Conservation (phyloP, 371 early-diverging fungal genomes). For the Lichtheimia hyalospora region DNA sequence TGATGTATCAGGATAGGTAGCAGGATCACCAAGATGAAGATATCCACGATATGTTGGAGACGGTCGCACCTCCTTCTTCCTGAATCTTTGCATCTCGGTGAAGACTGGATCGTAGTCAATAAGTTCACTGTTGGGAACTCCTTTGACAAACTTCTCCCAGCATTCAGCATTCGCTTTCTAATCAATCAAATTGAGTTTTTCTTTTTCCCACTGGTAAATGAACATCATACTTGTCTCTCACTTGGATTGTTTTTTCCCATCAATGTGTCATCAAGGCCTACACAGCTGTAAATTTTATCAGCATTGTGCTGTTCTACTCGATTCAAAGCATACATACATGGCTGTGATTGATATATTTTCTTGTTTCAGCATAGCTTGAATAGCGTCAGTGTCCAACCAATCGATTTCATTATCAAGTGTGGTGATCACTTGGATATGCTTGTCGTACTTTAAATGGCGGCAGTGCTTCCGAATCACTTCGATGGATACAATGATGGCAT, state of each 20-base stretch:
- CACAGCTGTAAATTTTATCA: not conserved
- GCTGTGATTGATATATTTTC: slow-evolving; percentile 52
- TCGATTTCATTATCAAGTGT: slow-evolving; percentile 55
- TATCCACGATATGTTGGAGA: slow-evolving; percentile 58
- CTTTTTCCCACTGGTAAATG: not conserved
- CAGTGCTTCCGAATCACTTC: slow-evolving; percentile 58
- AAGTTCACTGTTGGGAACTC: slow-evolving; percentile 20
- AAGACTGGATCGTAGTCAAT: slow-evolving; percentile 52
- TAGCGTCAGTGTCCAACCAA: slow-evolving; percentile 42
- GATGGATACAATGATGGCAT: slow-evolving; percentile 66
- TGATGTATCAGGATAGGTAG: slow-evolving; percentile 26
- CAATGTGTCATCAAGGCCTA: slow-evolving; percentile 9
- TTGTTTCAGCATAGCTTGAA: slow-evolving; percentile 34
- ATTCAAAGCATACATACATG: slow-evolving; percentile 42
- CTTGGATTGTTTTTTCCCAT: not conserved
- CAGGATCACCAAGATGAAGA: slow-evolving; percentile 55
- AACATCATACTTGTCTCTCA: not conserved
- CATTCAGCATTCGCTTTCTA: slow-evolving; percentile 19
- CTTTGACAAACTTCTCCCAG: slow-evolving; percentile 14
- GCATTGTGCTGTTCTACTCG: not conserved
- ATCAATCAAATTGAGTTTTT: not conserved
- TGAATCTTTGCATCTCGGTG: slow-evolving; percentile 36
- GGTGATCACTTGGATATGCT: slow-evolving; percentile 66
- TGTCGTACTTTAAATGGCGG: slow-evolving; percentile 62
- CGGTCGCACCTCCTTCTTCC: slow-evolving; percentile 56